Conservation (phyloP, 1,284 basidiomycete species). For the Fomes fomentarius region DNA sequence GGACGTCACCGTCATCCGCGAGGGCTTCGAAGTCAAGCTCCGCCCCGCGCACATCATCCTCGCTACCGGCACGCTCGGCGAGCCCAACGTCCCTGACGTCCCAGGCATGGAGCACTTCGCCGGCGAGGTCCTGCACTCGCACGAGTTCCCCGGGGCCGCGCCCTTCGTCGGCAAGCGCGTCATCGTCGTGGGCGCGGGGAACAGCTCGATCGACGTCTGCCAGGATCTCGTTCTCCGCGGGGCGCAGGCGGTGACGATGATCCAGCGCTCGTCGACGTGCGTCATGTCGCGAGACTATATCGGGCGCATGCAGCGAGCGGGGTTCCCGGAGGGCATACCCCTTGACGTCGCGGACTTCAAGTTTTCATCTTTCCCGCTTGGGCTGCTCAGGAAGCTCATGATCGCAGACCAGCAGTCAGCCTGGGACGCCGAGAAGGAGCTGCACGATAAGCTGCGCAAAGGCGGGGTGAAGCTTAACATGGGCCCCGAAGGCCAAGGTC, state of each 20-base stretch:
- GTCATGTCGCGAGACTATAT: conserved; percentile 34
- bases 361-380: conserved; percentile 43
- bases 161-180: conserved; percentile 48
- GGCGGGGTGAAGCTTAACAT: conserved; percentile 60
- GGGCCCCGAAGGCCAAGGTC: conserved; percentile 59
- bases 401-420: conserved; percentile 25
- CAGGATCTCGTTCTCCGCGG: conserved; percentile 48
- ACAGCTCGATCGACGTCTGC: conserved; percentile 49
- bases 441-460: conserved; percentile 57
- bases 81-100: conserved; percentile 45
- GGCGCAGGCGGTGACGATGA: conserved; percentile 35
- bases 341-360: conserved; percentile 50
- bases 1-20: conserved; percentile 50
- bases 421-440: conserved; percentile 41
- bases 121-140: conserved; percentile 48
- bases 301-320: conserved; percentile 22
- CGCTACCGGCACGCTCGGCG: conserved; percentile 56
- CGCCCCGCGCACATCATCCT: conserved; percentile 61
- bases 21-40: conserved; percentile 47
- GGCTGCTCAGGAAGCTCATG: conserved; percentile 38
- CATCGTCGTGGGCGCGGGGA: conserved; percentile 53
- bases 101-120: conserved; percentile 42
- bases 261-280: conserved; percentile 35
- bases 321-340: conserved; percentile 48
- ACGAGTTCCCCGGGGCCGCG: conserved; percentile 39